Evolutionary conservation across 2,329 filamentous ascomycete genomes (phyloP).

Genomic region (Podosphaera fusca): DNA sequence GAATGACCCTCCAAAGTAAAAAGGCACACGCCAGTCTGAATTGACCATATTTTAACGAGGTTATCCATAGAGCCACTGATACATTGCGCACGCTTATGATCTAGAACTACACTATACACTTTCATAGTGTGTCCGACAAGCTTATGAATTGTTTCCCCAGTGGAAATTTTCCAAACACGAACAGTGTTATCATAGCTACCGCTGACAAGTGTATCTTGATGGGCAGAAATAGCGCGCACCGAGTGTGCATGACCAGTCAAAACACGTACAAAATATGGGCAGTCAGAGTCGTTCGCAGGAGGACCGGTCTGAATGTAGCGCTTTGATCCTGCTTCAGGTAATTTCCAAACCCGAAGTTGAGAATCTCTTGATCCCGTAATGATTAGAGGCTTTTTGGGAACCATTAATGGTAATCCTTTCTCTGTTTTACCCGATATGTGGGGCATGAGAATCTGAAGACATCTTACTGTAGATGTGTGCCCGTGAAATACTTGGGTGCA

Average conservation of each 20-base stretch:
- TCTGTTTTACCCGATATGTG: slow-evolving; percentile 47
- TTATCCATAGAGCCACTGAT: slow-evolving; percentile 99
- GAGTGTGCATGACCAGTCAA: slow-evolving; percentile 77
- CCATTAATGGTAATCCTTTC: slow-evolving; percentile 58
- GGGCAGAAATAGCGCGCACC: slow-evolving; percentile 82
- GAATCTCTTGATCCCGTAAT: slow-evolving; percentile 95
- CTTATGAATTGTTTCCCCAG: slow-evolving; percentile 65
- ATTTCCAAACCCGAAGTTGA: slow-evolving; percentile 78
- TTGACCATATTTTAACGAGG: slow-evolving; percentile 89
- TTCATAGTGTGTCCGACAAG: slow-evolving; percentile 76
- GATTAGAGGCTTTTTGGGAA: slow-evolving; percentile 84
- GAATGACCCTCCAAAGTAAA: slow-evolving; percentile 85
- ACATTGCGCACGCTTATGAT: slow-evolving; percentile 76
- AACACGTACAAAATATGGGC: slow-evolving; percentile 82
- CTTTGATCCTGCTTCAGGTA: slow-evolving; percentile 58
- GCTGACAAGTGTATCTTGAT: slow-evolving; percentile 88
- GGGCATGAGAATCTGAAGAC: slow-evolving; percentile 81
- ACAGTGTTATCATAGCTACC: slow-evolving; percentile 93
- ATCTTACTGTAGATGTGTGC: slow-evolving; percentile 91
- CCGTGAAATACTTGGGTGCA: slow-evolving; percentile 94
- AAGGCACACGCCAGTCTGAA: slow-evolving; percentile 63
- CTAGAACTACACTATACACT: slow-evolving; percentile 90
- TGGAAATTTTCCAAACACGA: slow-evolving; percentile 92
- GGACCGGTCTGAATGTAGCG: slow-evolving; percentile 60
- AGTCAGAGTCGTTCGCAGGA: slow-evolving; percentile 52